These are phyloP conservation scores for Geotrichum fermentans DNA, from an alignment of 1,139 yeast species.

Conservation along the genomic window DNA sequence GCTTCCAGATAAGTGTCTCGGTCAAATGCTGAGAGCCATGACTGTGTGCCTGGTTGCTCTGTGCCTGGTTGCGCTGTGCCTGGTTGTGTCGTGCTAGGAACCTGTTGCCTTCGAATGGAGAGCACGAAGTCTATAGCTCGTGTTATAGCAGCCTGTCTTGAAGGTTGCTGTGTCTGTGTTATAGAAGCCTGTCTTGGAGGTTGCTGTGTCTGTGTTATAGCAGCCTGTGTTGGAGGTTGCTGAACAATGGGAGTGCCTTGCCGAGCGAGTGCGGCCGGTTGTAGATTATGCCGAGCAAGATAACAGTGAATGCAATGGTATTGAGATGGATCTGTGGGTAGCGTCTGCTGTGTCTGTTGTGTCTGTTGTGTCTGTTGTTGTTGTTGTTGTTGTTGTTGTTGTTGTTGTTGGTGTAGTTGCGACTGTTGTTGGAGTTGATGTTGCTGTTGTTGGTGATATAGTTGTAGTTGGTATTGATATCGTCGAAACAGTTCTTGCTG, in stretches of 20 bases:
- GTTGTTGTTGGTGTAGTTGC: background rate
- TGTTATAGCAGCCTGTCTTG: no score
- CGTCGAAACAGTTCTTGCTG: background rate
- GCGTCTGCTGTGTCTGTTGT: no score
- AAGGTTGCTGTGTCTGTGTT: no score
- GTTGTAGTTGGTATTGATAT: background rate
- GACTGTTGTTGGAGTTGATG: background rate
- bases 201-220: no score
- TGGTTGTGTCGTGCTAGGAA: no score
- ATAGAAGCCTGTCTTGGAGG: no score
- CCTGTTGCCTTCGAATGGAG: no score
- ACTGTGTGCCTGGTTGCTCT: no score
- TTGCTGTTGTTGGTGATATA: slow-evolving; percentile 2
- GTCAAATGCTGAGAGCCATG: no score
- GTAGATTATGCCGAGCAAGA: slow-evolving; percentile 9
- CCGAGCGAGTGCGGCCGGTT: slow-evolving; percentile 76
- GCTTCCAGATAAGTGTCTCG: no score
- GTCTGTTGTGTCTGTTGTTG: slow-evolving; percentile 6
- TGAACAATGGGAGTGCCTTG: slow-evolving; percentile 84
- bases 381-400: slow-evolving; percentile 4
- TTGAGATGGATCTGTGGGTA: background rate
- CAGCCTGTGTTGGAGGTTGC: slow-evolving; percentile 86
- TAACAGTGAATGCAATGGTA: background rate
- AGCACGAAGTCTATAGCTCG: no score
- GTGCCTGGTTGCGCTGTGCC: no score